phyloP scores from a whole-genome alignment of 73 alveolate species.

The Effrenium voratum region DNA sequence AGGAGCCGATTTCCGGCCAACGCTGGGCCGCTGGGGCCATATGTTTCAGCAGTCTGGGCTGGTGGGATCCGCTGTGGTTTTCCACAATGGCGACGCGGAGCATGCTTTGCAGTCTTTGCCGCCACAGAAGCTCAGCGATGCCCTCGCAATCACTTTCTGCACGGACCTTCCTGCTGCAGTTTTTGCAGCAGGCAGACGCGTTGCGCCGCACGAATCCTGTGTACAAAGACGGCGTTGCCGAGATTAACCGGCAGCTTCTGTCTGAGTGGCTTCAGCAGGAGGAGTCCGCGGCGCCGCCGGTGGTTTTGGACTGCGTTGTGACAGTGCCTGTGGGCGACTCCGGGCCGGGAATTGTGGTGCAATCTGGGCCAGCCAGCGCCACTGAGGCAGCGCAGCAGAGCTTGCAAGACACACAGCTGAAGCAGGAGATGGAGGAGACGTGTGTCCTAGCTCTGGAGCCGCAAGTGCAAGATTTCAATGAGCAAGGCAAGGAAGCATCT shows the following conservation, averaged over 20 bases:
- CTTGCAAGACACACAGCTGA: neutral
- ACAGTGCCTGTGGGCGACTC: neutral
- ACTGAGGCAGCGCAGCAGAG: neutral
- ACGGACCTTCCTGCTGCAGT: neutral
- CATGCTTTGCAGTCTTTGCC: neutral
- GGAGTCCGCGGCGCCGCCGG: neutral
- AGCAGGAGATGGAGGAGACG: no score
- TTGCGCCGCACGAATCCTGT: neutral
- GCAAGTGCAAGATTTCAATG: conserved; percentile 1
- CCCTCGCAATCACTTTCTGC: neutral
- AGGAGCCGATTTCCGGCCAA: neutral
- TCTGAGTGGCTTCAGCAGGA: neutral
- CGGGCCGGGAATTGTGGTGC: conserved; percentile 14
- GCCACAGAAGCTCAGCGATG: neutral
- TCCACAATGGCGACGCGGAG: conserved; percentile 48
- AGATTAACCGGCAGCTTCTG: neutral
- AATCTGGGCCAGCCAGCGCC: conserved; percentile 32
- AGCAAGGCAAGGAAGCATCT: neutral
- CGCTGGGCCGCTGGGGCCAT: neutral
- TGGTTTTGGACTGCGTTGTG: conserved; percentile 37
- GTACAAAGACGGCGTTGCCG: neutral
- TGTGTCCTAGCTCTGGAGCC: conserved; percentile 6
- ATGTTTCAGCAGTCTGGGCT: neutral
- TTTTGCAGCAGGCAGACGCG: conserved; percentile 3
- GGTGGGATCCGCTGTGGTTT: conserved; percentile 22